phyloP scores from a whole-genome alignment of 106 monocot species.

The Dendrobium chrysotoxum region DNA sequence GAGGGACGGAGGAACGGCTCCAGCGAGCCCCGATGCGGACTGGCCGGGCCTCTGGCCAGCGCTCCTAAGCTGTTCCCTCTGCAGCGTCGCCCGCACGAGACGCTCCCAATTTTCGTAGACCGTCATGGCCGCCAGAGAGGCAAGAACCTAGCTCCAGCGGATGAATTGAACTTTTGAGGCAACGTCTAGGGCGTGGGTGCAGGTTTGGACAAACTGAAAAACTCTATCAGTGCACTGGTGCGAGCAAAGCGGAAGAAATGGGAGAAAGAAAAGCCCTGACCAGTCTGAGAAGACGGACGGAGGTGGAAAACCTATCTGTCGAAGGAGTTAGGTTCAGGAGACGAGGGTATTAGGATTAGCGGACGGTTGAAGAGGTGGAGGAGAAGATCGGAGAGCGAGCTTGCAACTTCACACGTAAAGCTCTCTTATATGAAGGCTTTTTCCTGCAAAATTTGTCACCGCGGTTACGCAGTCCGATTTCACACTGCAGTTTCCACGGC shows the following conservation, averaged over 20 bases:
- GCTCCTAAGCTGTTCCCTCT: slow-evolving; percentile 51
- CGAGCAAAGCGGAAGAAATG: neutral
- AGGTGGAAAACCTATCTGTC: neutral
- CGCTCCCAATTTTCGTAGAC: slow-evolving; percentile 86
- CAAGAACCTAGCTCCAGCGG: neutral
- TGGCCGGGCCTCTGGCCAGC: slow-evolving; percentile 31
- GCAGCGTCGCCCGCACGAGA: slow-evolving; percentile 68
- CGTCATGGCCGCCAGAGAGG: slow-evolving; percentile 16
- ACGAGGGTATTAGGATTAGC: neutral
- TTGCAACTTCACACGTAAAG: neutral
- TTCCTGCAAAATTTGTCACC: neutral
- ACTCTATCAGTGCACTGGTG: neutral
- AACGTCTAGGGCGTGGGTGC: neutral
- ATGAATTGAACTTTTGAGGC: neutral
- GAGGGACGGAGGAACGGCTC: slow-evolving; percentile 74
- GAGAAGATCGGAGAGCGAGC: neutral
- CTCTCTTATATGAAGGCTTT: neutral
- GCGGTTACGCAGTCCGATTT: neutral
- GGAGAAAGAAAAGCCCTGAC: neutral
- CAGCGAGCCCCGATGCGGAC: slow-evolving; percentile 44
- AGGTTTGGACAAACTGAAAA: neutral
- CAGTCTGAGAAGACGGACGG: neutral
- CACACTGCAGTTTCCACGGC: too few species aligned
- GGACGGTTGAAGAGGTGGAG: neutral
- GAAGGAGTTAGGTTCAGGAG: neutral